Evolutionary conservation across 495 filamentous ascomycete species (phyloP).

Genomic region (Annulohypoxylon maeteangense): DNA sequence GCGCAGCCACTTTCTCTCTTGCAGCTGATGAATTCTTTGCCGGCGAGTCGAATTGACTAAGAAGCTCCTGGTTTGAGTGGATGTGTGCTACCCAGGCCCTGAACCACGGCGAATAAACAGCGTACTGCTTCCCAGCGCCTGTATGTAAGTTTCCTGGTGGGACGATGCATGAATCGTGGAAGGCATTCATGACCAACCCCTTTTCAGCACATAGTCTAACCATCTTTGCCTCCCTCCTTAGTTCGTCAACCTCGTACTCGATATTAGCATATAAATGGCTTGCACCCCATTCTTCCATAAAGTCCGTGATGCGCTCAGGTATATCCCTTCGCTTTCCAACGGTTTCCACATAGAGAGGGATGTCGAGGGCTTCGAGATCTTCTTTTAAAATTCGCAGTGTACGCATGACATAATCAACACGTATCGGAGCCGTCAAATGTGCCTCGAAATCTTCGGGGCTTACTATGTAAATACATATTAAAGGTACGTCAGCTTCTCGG

Average conservation of each 20-base stretch:
- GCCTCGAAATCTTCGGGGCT: slow-evolving; percentile 89
- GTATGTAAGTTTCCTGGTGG: slow-evolving; percentile 72
- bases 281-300: slow-evolving; percentile 78
- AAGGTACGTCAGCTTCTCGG: slow-evolving; percentile 68
- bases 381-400: slow-evolving; percentile 71
- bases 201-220: slow-evolving; percentile 67
- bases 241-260: slow-evolving; percentile 83
- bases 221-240: slow-evolving; percentile 76
- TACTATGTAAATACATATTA: slow-evolving; percentile 82
- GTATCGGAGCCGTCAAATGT: slow-evolving; percentile 74
- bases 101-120: slow-evolving; percentile 87
- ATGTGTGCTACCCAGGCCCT: slow-evolving; percentile 77
- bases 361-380: slow-evolving; percentile 75
- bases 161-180: slow-evolving; percentile 86
- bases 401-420: slow-evolving; percentile 83
- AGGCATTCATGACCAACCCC: slow-evolving; percentile 70
- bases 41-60: slow-evolving; percentile 70
- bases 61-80: slow-evolving; percentile 71
- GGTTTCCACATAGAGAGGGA: slow-evolving; percentile 81
- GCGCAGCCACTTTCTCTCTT: slow-evolving; percentile 60
- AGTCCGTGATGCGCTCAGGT: slow-evolving; percentile 70
- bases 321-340: slow-evolving; percentile 72
- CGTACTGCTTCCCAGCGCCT: slow-evolving; percentile 78
- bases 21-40: slow-evolving; percentile 66
- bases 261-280: slow-evolving; percentile 77